Percentiles rank a stretch among this genome's conserved stretches.
Conservation (phyloP, 257 asterid species). For the Penstemon barbatus region DNA sequence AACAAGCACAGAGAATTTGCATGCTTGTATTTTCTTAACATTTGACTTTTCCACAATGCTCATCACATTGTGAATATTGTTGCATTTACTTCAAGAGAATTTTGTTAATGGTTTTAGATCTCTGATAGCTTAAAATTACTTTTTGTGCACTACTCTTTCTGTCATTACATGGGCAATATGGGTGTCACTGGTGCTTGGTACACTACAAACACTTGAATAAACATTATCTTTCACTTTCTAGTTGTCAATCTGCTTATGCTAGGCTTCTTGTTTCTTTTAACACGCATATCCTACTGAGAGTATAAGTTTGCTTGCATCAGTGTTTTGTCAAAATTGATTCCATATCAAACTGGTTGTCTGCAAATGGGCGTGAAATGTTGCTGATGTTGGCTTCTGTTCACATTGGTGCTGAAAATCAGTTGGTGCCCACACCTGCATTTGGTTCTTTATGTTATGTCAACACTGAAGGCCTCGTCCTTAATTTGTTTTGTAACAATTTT, state of each 20-base stretch:
- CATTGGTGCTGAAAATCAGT: neutral
- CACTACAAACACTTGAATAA: neutral
- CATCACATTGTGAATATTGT: neutral
- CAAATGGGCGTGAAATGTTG: neutral
- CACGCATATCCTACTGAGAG: neutral
- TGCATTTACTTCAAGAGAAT: neutral
- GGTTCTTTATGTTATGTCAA: too few species aligned
- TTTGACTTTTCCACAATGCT: neutral
- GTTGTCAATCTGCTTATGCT: neutral
- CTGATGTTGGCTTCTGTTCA: neutral
- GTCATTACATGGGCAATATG: neutral
- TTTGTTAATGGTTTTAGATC: neutral
- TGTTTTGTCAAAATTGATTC: neutral
- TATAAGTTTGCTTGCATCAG: neutral
- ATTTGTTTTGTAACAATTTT: neutral
- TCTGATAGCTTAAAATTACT: too few species aligned
- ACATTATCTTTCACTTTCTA: neutral
- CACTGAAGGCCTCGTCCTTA: too few species aligned
- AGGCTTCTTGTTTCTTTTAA: neutral
- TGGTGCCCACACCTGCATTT: too few species aligned
- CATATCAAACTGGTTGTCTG: neutral
- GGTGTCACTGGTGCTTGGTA: neutral
- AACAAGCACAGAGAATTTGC: neutral
- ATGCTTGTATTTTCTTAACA: neutral
- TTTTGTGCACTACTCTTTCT: neutral